Evolutionary conservation across 2,329 filamentous ascomycete genomes (phyloP).

Genomic region (Fusarium virguliforme): DNA sequence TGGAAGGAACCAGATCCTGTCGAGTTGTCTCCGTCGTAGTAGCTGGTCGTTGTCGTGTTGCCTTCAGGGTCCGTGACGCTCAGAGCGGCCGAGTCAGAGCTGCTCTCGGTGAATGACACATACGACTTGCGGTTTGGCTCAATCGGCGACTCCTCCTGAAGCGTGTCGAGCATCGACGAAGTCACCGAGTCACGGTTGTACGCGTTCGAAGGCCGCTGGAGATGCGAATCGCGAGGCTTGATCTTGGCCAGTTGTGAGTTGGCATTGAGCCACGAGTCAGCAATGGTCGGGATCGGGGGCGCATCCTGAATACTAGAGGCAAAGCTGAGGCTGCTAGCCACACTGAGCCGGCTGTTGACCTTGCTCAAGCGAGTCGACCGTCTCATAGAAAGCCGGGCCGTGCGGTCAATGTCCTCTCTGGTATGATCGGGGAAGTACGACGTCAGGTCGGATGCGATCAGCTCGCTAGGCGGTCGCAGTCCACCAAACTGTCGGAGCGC

Average conservation of each 20-base stretch:
- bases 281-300: slow-evolving; percentile 94
- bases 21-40: slow-evolving; percentile 86
- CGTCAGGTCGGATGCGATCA: slow-evolving; percentile 95
- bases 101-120: slow-evolving; percentile 87
- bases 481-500: slow-evolving; percentile 88
- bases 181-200: slow-evolving; percentile 88
- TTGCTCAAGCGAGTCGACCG: slow-evolving; percentile 92
- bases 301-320: slow-evolving; percentile 94
- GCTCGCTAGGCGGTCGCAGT: slow-evolving; percentile 92
- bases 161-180: slow-evolving; percentile 88
- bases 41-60: slow-evolving; percentile 80
- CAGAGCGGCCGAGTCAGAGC: slow-evolving; percentile 78
- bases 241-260: slow-evolving; percentile 59
- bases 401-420: slow-evolving; percentile 94
- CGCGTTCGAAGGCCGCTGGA: slow-evolving; percentile 55
- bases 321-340: slow-evolving; percentile 93
- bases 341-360: slow-evolving; percentile 92
- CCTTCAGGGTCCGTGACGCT: slow-evolving; percentile 85
- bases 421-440: slow-evolving; percentile 98
- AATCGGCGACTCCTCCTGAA: slow-evolving; percentile 90
- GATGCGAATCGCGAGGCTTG: slow-evolving; percentile 65
- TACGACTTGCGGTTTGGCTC: slow-evolving; percentile 96
- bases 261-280: slow-evolving; percentile 87
- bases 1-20: slow-evolving; percentile 82
- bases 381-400: slow-evolving; percentile 91